Evolutionary conservation across 352 stramenopile species (phyloP).

Genomic region (Plasmopara muralis): DNA sequence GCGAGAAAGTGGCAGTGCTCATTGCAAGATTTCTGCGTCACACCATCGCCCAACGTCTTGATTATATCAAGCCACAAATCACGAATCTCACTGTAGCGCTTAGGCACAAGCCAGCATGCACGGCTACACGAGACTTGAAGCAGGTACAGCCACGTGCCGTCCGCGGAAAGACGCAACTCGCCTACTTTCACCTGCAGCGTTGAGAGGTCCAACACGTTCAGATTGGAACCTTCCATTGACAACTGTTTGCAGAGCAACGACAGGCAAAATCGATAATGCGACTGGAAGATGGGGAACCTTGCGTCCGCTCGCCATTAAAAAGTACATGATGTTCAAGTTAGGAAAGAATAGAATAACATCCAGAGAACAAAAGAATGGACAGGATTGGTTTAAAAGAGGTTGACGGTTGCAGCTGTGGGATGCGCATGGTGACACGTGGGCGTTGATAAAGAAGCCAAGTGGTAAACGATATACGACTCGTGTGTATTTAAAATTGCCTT

Average conservation of each 20-base stretch:
- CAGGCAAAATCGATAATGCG: background rate
- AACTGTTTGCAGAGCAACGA: no score
- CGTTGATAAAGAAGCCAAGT: slow-evolving; percentile 12
- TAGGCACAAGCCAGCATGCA: slow-evolving; percentile 42
- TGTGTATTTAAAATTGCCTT: no score
- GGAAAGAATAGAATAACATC: no score
- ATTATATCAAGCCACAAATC: slow-evolving; percentile 54
- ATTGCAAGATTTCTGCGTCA: slow-evolving; percentile 22
- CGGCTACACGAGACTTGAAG: slow-evolving; percentile 47
- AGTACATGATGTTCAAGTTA: no score
- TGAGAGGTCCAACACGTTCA: slow-evolving; percentile 29
- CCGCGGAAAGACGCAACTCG: slow-evolving; percentile 45
- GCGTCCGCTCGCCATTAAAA: no score
- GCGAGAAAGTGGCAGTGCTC: slow-evolving; percentile 64
- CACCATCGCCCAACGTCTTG: slow-evolving; percentile 24
- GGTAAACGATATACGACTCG: no score
- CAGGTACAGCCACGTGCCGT: slow-evolving; percentile 64
- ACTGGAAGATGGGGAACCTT: slow-evolving; percentile 10
- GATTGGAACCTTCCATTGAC: slow-evolving; percentile 16
- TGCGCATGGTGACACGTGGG: slow-evolving; percentile 10
- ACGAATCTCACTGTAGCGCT: slow-evolving; percentile 72
- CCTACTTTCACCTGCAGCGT: slow-evolving; percentile 46
- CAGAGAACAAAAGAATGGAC: slow-evolving; percentile 3
- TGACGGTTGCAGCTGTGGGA: slow-evolving; percentile 12
- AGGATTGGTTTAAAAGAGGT: slow-evolving; percentile 16